These are phyloP conservation scores for Periconia sp. DNA, from an alignment of 2,329 filamentous ascomycete genomes.

Conservation along the genomic window DNA sequence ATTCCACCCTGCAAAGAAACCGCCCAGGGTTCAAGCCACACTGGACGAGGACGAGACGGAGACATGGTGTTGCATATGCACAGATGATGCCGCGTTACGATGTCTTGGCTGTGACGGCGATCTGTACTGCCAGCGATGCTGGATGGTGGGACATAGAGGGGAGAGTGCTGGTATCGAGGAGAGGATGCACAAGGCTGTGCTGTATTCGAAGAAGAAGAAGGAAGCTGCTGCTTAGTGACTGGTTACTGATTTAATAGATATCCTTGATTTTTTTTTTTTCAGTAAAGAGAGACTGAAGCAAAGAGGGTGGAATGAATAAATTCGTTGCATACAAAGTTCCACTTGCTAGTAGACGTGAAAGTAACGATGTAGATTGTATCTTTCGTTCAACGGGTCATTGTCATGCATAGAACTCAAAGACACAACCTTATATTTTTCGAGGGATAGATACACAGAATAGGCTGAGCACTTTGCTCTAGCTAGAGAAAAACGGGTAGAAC, in stretches of 20 bases:
- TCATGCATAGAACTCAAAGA: too few relatives aligned
- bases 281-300: too few relatives aligned
- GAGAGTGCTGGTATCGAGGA: conserved; percentile 71
- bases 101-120: conserved; percentile 73
- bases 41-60: conserved; percentile 70
- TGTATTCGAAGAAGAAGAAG: conserved; percentile 46
- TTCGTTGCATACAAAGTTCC: neutral
- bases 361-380: too few relatives aligned
- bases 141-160: conserved; percentile 77
- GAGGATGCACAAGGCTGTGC: conserved; percentile 66
- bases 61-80: conserved; percentile 80
- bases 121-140: conserved; percentile 76
- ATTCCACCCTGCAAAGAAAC: conserved; percentile 43
- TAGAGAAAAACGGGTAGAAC: too few relatives aligned
- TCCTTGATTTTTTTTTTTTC: too few relatives aligned
- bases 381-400: too few relatives aligned
- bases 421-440: too few relatives aligned
- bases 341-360: too few relatives aligned
- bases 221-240: conserved; percentile 8
- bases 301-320: too few relatives aligned
- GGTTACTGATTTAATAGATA: too few relatives aligned
- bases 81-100: conserved; percentile 72
- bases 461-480: too few relatives aligned
- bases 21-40: conserved; percentile 37
- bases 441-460: too few relatives aligned